phyloP scores from a whole-genome alignment of 352 stramenopile genomes.

The Globisporangium iwayamae region DNA sequence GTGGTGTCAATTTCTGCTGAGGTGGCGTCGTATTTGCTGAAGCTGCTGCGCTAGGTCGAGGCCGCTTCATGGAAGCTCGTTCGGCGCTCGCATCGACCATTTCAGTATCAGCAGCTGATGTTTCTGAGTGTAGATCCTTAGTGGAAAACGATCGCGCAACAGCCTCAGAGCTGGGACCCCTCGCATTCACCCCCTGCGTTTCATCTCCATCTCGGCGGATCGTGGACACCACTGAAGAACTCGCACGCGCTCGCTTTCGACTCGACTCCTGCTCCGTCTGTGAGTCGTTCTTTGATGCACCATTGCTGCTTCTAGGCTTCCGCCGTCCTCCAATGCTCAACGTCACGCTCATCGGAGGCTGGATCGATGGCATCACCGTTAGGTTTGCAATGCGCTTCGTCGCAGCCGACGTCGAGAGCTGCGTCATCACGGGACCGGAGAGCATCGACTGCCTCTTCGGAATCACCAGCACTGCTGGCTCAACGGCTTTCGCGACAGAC shows the following conservation, averaged over 20 bases:
- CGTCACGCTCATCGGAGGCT: constrained; percentile 10
- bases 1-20: not conserved
- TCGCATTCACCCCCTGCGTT: not conserved
- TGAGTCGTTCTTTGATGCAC: not conserved
- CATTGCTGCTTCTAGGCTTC: not conserved
- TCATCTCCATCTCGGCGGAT: not conserved
- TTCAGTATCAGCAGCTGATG: not conserved
- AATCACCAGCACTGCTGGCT: not conserved
- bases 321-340: constrained; percentile 2
- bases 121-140: not conserved
- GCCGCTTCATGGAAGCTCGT: not conserved
- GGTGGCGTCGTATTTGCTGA: not conserved
- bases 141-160: not conserved
- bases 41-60: not conserved
- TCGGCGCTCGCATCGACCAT: not conserved
- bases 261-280: not conserved
- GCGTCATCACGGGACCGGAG: not conserved
- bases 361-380: constrained; percentile 2
- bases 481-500: not conserved
- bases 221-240: not conserved
- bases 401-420: not conserved
- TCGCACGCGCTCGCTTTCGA: not conserved
- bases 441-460: not conserved
- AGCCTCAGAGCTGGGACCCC: not conserved
- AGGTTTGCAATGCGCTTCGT: not conserved